Base-by-base conservation (phyloP, 73 alveolate species). In the Paramecium primaurelia region DNA sequence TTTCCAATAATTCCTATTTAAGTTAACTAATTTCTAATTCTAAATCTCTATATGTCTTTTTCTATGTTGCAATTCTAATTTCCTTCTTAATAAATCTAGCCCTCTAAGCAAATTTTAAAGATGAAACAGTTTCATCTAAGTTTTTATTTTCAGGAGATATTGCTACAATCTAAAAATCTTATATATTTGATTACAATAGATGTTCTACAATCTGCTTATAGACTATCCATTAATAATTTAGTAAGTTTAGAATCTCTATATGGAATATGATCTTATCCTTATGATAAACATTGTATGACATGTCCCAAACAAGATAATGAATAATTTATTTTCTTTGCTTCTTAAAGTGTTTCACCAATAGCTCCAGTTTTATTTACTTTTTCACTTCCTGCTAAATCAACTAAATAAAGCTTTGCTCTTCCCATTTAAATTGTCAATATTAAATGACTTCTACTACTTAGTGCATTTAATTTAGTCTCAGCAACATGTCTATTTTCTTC, bases 361-460 rank as follows among this genome's bases (percentile, higher is more conserved):
- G 97, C 96, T 12, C 98, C 98, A 26, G 99, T 97, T 92, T 97
- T 93, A 37, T 97, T 88, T 12, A 97, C 97, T 86, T 97, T 95
- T 93, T 98, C 99, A 77, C 98, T 94, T 6, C 99, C 99, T n/a
- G 99, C 97, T 59, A 98, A 96, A 97, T 98, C 99, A 25, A 98
- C 99, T 47, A 97, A 86, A 83, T 98, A 96, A 20, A 98, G 85
- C 86, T 97, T 97, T 10, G 99, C 71, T 60, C 77, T 80, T 22
- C 93, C 95, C 16, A 95, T 86, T 86, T 95, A 93, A 36, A 96
- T 94, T 51, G 96, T 95, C 44, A 96, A 87, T 36, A 96, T 86
- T 1, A 97, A 96, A 93, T 96, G 98, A 71, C 96, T 85, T 86
- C 98, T 88, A 5, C 98, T 94, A 60, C 96, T 86, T 32, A 92